Conservation (phyloP, 1,139 yeast species). For the Pichia norvegensis region DNA sequence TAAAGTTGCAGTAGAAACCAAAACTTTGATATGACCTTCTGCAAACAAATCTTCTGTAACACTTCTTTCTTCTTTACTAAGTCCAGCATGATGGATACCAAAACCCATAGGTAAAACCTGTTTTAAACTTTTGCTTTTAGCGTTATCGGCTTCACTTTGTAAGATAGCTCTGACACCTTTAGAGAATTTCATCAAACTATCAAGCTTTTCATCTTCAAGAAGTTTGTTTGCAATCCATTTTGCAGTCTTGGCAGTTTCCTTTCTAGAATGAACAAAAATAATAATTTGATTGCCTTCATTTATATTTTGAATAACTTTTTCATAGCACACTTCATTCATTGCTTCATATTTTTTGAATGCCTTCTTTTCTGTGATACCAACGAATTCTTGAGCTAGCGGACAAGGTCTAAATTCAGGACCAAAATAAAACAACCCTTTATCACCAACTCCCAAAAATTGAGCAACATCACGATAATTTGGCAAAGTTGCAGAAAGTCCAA, state of each 20-base stretch:
- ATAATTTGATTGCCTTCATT: conserved; percentile 63
- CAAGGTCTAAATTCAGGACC: conserved; percentile 85
- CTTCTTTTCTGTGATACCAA: conserved; percentile 81
- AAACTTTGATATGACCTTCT: conserved; percentile 71
- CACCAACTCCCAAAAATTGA: conserved; percentile 61
- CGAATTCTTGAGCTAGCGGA: conserved; percentile 80
- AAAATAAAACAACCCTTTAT: conserved; percentile 62
- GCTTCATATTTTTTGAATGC: conserved; percentile 74
- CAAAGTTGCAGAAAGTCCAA: conserved; percentile 89
- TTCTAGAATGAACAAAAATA: conserved; percentile 88
- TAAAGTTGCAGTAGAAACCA: conserved; percentile 89
- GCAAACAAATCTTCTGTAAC: conserved; percentile 83
- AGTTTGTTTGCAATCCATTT: conserved; percentile 60
- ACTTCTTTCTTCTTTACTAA: conserved; percentile 63
- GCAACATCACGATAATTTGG: conserved; percentile 92
- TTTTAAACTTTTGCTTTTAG: conserved; percentile 48
- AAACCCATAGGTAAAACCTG: conserved; percentile 64
- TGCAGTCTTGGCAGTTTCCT: conserved; percentile 85
- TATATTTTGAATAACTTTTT: conserved; percentile 64
- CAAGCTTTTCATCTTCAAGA: conserved; percentile 45
- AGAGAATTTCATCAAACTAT: conserved; percentile 42
- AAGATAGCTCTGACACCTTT: conserved; percentile 58
- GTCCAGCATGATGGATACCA: conserved; percentile 95
- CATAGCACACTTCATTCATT: conserved; percentile 88
- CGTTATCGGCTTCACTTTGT: conserved; percentile 51